These are phyloP conservation scores for Scheffersomyces illinoinensis DNA, from an alignment of 1,139 yeast species.

Conservation along the genomic window DNA sequence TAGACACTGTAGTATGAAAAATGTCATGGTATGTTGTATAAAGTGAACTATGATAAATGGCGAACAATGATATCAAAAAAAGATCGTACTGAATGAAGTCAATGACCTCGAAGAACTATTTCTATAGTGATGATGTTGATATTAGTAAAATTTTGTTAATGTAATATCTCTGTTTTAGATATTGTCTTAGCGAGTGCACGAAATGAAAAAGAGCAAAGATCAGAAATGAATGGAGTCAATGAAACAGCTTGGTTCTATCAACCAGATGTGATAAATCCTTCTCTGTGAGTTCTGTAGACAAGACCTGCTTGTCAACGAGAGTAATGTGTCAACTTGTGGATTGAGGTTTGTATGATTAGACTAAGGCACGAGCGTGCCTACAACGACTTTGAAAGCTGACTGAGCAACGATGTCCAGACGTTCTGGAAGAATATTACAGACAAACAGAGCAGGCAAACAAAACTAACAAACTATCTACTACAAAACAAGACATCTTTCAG, in stretches of 20 bases:
- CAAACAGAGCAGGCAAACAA: not conserved
- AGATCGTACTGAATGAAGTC: too few relatives aligned
- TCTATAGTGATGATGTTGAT: not conserved
- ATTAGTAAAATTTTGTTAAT: too few relatives aligned
- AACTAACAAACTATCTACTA: not conserved
- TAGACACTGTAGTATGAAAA: not conserved
- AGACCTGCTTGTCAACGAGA: not conserved
- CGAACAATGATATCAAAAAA: not conserved
- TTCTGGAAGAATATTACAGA: not conserved
- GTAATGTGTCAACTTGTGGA: not conserved
- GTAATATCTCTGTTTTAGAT: too few relatives aligned
- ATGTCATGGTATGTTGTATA: not conserved
- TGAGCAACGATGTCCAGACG: not conserved
- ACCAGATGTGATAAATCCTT: not conserved
- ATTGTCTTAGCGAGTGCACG: not conserved
- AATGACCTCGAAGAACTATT: too few relatives aligned
- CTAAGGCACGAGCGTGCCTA: not conserved
- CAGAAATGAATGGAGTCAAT: not conserved
- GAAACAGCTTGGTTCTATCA: not conserved
- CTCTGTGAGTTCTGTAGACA: not conserved
- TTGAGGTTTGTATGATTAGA: not conserved
- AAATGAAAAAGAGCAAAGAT: not conserved
- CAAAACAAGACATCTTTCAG: not conserved
- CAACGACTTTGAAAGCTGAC: not conserved
- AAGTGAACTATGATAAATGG: not conserved